Base-by-base conservation (phyloP, 1,284 basidiomycete genomes). In the Schizophyllum amplum region DNA sequence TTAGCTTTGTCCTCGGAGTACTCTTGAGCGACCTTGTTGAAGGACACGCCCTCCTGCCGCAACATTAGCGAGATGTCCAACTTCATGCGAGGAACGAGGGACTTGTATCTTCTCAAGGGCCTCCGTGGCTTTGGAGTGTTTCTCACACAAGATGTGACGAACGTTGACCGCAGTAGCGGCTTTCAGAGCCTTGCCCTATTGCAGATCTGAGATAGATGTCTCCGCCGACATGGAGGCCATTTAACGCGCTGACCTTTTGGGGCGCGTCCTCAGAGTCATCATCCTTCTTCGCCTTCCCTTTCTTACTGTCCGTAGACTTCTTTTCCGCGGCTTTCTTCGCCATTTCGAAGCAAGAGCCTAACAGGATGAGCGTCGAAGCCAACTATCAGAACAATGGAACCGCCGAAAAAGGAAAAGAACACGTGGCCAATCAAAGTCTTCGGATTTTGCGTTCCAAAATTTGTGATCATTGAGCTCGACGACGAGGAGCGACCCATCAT, bases 1-100 rank as follows among this genome's bases (percentile, higher is more conserved):
- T 92, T 91, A 4, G 91, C 91, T 68, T 93, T 93, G 72, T 93
- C 90, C 69, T 92, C 90, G 1, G 88, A 90, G 64, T 87, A 91
- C 62, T 91, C 89, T 62, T 90, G 84, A 1, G 91, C 90, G 25
- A 92, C 88, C 69, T 90, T 91, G 71, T 92, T 86, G 66, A 91
- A 92, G 7, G 83, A 71, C 62, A 86, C 79, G 4, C 90, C 90
- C 58, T 80, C 83, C 84, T 89, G 65, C 54, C 54, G 54, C 23
- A 57, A 27, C 0, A 9, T 51, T 57, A 17, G 54, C 25, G 52
- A 49, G 52, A 15, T n/a, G n/a, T n/a, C 56, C 26, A 57, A 42
- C 22, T 57, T 26, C 47, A 55, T 59, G 11, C 56, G 57, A 22
- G 54, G 52, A 20, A 21, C 56, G 23, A 57, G 64, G 53, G 65